A percentile compares a stretch with the other conserved stretches of the same genome.
Conservation (phyloP, 257 asterid genomes). For the Lithospermum erythrorhizon region DNA sequence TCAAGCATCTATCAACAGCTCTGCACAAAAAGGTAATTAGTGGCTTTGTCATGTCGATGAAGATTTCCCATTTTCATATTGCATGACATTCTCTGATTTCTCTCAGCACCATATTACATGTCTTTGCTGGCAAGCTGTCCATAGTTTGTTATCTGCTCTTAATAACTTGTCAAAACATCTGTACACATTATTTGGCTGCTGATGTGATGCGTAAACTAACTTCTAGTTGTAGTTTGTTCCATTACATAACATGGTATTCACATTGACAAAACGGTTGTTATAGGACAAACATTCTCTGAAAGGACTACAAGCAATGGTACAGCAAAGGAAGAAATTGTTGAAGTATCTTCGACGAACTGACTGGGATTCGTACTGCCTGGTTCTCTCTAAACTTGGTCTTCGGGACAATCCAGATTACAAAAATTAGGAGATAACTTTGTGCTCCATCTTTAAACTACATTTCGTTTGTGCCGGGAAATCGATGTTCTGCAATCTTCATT, state of each 20-base stretch:
- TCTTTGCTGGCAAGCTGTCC: background rate
- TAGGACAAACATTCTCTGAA: conserved; percentile 86
- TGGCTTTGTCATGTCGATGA: background rate
- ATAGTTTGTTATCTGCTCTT: background rate
- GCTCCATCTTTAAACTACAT: background rate
- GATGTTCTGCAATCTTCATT: no score
- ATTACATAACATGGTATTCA: background rate
- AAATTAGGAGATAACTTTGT: conserved; percentile 15
- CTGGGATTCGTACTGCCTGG: conserved; percentile 69
- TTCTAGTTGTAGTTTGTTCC: background rate
- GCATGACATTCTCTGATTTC: background rate
- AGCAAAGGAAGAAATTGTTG: conserved; percentile 62
- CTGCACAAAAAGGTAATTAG: conserved; percentile 58
- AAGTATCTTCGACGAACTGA: conserved; percentile 72
- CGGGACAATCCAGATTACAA: conserved; percentile 59
- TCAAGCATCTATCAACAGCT: conserved; percentile 50
- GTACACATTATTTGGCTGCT: background rate
- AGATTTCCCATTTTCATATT: background rate
- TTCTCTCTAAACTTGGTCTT: conserved; percentile 68
- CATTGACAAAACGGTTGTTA: conserved; percentile 6
- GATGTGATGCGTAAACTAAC: background rate
- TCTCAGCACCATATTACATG: background rate
- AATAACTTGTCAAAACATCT: no score
- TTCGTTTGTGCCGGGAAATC: no score
- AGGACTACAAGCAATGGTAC: conserved; percentile 68